Evolutionary conservation across 129 eudicot species (phyloP).

Genomic region (Tanacetum coccineum): DNA sequence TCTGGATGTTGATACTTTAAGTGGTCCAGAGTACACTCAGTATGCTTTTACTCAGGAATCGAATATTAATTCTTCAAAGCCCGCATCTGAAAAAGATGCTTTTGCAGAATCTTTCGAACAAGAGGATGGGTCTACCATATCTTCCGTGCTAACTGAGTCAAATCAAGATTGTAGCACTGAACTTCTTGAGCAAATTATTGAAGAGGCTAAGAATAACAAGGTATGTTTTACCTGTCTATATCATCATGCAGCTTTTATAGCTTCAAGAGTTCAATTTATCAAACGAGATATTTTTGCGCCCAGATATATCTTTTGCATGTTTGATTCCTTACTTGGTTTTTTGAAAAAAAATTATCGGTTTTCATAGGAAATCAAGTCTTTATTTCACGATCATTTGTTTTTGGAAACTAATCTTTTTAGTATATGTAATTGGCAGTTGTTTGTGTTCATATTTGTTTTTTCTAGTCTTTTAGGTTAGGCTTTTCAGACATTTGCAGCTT

Average conservation of each 20-base stretch:
- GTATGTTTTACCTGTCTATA: conserved; percentile 26
- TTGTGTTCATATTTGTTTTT: no score
- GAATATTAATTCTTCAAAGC: conserved; percentile 16
- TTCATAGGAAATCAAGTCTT: no score
- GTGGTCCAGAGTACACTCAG: conserved; percentile 11
- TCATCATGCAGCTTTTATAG: not conserved
- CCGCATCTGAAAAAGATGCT: conserved; percentile 26
- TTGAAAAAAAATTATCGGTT: not conserved
- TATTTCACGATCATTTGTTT: no score
- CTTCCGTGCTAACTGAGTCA: conserved; percentile 37
- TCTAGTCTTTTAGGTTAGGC: no score
- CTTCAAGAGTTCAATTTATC: not conserved
- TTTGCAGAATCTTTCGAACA: conserved; percentile 23
- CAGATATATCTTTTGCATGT: not conserved
- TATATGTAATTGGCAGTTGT: no score
- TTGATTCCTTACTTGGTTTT: not conserved
- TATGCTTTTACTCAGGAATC: conserved; percentile 24
- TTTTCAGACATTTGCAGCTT: no score
- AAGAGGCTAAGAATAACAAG: conserved; percentile 71
- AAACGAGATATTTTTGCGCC: not conserved
- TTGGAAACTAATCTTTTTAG: no score
- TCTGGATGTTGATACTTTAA: conserved; percentile 5
- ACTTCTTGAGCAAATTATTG: conserved; percentile 60
- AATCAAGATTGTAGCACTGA: conserved; percentile 44
- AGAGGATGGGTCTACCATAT: conserved; percentile 33